Evolutionary conservation across 345 rosid species (phyloP).

Genomic region (Excoecaria cochinchinensis): DNA sequence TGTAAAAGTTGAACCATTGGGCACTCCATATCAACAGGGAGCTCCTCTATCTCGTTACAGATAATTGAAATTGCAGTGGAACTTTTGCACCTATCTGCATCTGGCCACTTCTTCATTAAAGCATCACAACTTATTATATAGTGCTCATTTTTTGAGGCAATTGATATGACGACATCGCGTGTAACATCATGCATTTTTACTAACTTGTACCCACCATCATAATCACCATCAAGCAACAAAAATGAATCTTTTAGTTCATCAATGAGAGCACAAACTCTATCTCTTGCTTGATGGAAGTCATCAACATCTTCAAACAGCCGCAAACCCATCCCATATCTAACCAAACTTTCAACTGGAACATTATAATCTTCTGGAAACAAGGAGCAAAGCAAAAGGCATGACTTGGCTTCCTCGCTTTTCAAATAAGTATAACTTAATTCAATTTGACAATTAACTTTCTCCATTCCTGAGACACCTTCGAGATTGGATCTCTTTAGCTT

Average conservation of each 20-base stretch:
- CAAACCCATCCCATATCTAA: slow-evolving; percentile 6
- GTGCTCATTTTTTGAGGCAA: not conserved
- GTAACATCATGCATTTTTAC: slow-evolving; percentile 12
- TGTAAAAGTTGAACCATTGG: slow-evolving; percentile 16
- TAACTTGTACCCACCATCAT: too few relatives aligned
- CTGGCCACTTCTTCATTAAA: not conserved
- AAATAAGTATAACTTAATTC: not conserved
- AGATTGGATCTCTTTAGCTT: not conserved
- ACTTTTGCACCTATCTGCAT: not conserved
- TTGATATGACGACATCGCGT: not conserved
- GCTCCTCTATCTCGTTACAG: not conserved
- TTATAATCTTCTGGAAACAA: slow-evolving; percentile 9
- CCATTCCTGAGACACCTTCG: not conserved
- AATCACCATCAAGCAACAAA: slow-evolving; percentile 2
- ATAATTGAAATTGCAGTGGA: slow-evolving; percentile 3
- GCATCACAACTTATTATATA: not conserved
- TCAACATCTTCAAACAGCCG: slow-evolving; percentile 5
- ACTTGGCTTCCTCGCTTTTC: not conserved
- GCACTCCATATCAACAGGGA: slow-evolving; percentile 3
- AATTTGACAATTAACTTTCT: not conserved
- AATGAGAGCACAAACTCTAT: not conserved
- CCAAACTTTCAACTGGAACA: slow-evolving; percentile 9
- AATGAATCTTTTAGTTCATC: not conserved
- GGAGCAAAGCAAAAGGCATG: slow-evolving; percentile 9
- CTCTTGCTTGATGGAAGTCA: not conserved